Evolutionary conservation across 306 rosid genomes (phyloP).

Genomic region (Lathyrus oleraceus): DNA sequence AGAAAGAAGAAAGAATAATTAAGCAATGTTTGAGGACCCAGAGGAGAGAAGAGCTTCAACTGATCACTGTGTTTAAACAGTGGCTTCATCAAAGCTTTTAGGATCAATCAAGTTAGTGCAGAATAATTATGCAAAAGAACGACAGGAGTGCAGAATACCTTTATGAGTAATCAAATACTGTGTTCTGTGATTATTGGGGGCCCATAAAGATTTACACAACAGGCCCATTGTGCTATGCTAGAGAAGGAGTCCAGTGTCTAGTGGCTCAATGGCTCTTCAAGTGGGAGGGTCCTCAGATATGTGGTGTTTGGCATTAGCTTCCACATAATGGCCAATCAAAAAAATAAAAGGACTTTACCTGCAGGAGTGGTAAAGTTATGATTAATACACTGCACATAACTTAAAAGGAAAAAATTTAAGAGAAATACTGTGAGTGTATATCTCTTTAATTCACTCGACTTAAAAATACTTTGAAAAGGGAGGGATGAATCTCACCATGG

Average conservation of each 20-base stretch:
- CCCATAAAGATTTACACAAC: slow-evolving; percentile 56
- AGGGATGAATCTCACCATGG: slow-evolving; percentile 18
- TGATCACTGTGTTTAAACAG: slow-evolving; percentile 37
- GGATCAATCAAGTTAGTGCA: slow-evolving; percentile 39
- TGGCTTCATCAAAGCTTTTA: slow-evolving; percentile 38
- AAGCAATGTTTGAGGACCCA: slow-evolving; percentile 34
- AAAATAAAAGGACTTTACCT: slow-evolving; percentile 53
- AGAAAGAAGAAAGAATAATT: slow-evolving; percentile 29
- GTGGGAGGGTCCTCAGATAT: slow-evolving; percentile 65
- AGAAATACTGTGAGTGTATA: slow-evolving; percentile 37
- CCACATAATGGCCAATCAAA: slow-evolving; percentile 47
- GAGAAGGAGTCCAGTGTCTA: slow-evolving; percentile 54
- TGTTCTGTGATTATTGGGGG: slow-evolving; percentile 53
- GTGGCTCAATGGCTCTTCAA: slow-evolving; percentile 59
- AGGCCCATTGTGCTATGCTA: slow-evolving; percentile 47
- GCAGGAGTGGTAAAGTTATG: slow-evolving; percentile 46
- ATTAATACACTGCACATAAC: slow-evolving; percentile 41
- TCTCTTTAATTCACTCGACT: slow-evolving; percentile 29
- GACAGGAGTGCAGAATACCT: slow-evolving; percentile 43
- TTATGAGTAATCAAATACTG: slow-evolving; percentile 44
- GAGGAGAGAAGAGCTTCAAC: slow-evolving; percentile 24
- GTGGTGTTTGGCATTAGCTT: slow-evolving; percentile 56
- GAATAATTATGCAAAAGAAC: slow-evolving; percentile 37
- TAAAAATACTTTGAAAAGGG: not conserved
- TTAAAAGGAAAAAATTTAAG: slow-evolving; percentile 25